Percentiles rank a stretch among this genome's conserved stretches.
These are phyloP conservation scores for Populus tremula DNA, from an alignment of 345 rosid species.

Conservation along the genomic window DNA sequence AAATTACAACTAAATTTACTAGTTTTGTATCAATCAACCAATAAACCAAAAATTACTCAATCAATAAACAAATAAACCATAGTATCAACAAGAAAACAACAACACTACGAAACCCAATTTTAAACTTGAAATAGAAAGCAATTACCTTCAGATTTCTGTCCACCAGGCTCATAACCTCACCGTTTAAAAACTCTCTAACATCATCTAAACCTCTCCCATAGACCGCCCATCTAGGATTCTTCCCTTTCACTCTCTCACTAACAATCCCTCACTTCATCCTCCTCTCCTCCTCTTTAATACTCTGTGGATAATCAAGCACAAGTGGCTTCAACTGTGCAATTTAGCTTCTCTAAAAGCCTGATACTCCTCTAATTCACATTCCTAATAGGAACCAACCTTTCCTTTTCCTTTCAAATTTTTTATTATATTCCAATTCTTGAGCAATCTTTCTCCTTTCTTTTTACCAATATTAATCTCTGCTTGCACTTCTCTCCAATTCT, in stretches of 20 bases:
- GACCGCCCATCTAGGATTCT: constrained; percentile 91
- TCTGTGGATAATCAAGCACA: constrained; percentile 53
- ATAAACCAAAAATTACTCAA: not conserved
- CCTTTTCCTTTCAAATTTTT: constrained; percentile 67
- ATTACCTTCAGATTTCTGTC: constrained; percentile 57
- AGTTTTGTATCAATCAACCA: not conserved
- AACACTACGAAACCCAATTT: too few species aligned
- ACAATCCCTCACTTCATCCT: constrained; percentile 13
- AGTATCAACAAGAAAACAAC: not conserved
- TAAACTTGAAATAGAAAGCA: not conserved
- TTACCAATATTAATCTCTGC: constrained; percentile 78
- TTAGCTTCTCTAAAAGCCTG: constrained; percentile 62
- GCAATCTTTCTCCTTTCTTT: constrained; percentile 78
- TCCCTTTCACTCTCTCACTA: constrained; percentile 59
- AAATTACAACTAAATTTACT: not conserved
- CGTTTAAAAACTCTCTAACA: constrained; percentile 58
- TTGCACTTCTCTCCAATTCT: constrained; percentile 72
- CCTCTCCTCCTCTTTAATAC: constrained; percentile 15
- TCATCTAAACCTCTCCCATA: constrained; percentile 87
- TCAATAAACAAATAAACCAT: not conserved
- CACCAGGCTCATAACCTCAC: constrained; percentile 55
- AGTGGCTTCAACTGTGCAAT: constrained; percentile 58
- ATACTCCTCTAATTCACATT: constrained; percentile 58
- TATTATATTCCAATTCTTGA: constrained; percentile 72
- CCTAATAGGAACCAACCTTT: constrained; percentile 54